Conservation (phyloP, 1,139 yeast species). For the Geotrichum siamense region DNA sequence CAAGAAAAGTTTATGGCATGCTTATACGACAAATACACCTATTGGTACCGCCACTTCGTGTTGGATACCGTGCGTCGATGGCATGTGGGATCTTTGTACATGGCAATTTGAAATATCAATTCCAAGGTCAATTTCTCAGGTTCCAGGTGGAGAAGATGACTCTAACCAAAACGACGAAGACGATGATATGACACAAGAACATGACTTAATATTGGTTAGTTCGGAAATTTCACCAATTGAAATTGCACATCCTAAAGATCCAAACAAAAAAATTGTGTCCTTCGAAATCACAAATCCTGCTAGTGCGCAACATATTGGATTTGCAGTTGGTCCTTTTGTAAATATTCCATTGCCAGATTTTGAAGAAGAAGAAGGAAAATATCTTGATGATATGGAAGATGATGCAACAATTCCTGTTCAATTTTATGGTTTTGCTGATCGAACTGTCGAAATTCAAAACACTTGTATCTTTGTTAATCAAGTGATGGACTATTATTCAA, state of each 20-base stretch:
- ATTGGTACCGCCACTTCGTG: constrained; percentile 77
- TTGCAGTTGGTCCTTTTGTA: constrained; percentile 88
- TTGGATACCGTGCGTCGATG: constrained; percentile 96
- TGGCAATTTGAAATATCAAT: constrained; percentile 86
- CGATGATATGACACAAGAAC: constrained; percentile 40
- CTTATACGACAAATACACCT: constrained; percentile 75
- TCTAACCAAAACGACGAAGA: constrained; percentile 20
- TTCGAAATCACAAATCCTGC: constrained; percentile 83
- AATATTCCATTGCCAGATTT: constrained; percentile 43
- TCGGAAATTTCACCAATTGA: constrained; percentile 60
- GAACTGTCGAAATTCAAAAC: constrained; percentile 54
- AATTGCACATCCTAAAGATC: constrained; percentile 46
- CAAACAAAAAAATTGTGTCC: constrained; percentile 64
- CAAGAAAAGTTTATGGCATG: constrained; percentile 60
- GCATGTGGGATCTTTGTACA: constrained; percentile 78
- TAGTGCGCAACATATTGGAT: constrained; percentile 93
- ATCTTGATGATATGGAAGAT: constrained; percentile 35
- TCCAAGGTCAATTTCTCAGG: constrained; percentile 72
- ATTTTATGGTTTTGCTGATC: constrained; percentile 53
- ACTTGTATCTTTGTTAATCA: constrained; percentile 68
- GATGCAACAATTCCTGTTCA: constrained; percentile 40
- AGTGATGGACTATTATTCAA: constrained; percentile 76
- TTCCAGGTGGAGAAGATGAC: constrained; percentile 36
- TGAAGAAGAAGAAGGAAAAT: constrained; percentile 34
- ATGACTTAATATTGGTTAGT: constrained; percentile 65